These are phyloP conservation scores for Trichoderma endophyticum DNA, from an alignment of 2,329 filamentous ascomycete genomes.

Conservation along the genomic window DNA sequence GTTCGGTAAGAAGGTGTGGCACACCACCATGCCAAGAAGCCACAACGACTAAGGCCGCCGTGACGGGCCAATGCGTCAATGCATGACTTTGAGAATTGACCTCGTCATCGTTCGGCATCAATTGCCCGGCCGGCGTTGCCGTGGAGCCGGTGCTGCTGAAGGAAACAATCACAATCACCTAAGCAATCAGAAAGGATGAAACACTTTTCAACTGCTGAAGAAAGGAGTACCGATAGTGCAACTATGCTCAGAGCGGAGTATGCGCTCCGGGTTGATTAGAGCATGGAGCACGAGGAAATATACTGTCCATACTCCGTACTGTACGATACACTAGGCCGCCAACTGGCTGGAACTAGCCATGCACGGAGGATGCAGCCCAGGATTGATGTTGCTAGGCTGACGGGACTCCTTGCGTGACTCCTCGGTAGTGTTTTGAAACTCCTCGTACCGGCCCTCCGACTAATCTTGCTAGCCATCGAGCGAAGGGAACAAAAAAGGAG, in stretches of 20 bases:
- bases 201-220: background rate
- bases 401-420: constrained; percentile 10
- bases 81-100: background rate
- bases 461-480: background rate
- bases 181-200: background rate
- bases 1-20: background rate
- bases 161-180: background rate
- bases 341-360: background rate
- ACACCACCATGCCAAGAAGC: constrained; percentile 1
- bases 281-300: background rate
- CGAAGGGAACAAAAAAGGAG: background rate
- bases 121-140: constrained; percentile 6
- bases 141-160: constrained; percentile 2
- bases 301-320: background rate
- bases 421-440: background rate
- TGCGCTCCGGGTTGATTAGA: background rate
- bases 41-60: background rate
- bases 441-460: background rate
- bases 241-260: background rate
- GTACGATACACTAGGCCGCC: background rate
- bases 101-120: constrained; percentile 13
- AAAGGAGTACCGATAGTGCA: background rate
- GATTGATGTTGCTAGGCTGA: background rate
- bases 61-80: constrained; percentile 1
- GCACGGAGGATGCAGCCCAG: background rate